Base-by-base conservation (phyloP, 805 yeast genomes). In the Crinitomyces ghanaensis region DNA sequence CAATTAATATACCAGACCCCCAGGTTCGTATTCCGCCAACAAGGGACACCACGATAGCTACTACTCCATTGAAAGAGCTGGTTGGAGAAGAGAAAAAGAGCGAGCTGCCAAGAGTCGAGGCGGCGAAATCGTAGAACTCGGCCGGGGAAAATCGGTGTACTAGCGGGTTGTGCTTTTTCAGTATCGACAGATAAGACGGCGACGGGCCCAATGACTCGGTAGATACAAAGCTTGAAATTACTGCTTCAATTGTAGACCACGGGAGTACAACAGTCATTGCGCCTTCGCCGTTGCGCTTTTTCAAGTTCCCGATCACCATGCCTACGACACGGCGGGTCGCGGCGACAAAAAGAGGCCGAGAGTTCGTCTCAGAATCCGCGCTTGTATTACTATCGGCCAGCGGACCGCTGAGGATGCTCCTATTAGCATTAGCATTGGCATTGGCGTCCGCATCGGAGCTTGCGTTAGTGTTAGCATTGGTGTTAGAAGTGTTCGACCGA, bases 1-100 rank as follows among this genome's bases (percentile, higher is more conserved):
- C 44, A 2, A 57, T 35, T 12, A 57, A 36, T 2, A 57, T 53
- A 6, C 60, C 62, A 1, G 62, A 56, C 0, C 62, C 62, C 62
- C 62, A 57, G 5, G 48, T 39, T 3, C 41, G 37, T 9, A 48
- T 31, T n/a, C 42, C 39, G 2, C 55, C 54, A 1, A 30, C 28
- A n/a, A 24, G 15, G 7, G 25, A 21, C 5, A 42, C 45, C 6
- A 39, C 30, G 7, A 42, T 27, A 12, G 36, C 33, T 19, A 40
- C 36, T 4, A 43, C 41, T 8, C 42, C 42, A 17, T 19, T 24
- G 17, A 28, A 31, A n/a, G 9, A 7, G 13, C 21, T 28, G 9
- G 9, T 20, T 20, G 8, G 23, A 20, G 11, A 8, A 20, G 23
- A 11, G 11, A 8, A 8, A 8, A 12, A 17, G 28, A 13, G 28